Conservation (phyloP, 2,329 filamentous ascomycete species). For the Botryotinia calthae region DNA sequence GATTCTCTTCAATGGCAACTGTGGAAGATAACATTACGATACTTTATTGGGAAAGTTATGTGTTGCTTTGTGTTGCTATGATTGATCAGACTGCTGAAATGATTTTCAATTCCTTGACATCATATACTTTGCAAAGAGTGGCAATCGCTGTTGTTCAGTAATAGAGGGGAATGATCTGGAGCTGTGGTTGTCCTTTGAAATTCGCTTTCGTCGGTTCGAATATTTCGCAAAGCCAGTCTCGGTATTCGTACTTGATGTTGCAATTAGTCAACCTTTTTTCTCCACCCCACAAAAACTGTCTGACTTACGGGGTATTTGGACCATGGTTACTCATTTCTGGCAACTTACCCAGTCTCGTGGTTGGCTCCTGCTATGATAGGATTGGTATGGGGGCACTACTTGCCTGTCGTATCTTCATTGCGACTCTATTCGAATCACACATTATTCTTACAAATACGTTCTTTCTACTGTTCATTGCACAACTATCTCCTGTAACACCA, state of each 20-base stretch:
- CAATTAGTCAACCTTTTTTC: not conserved
- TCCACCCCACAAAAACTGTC: not conserved
- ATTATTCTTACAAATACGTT: too few relatives aligned
- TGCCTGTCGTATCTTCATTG: not conserved
- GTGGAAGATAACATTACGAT: not conserved
- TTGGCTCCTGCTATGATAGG: not conserved
- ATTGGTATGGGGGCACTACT: not conserved
- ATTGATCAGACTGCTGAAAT: not conserved
- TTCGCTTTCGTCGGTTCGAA: not conserved
- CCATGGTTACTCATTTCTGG: not conserved
- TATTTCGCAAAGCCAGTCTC: not conserved
- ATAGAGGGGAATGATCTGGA: not conserved
- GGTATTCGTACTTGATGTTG: not conserved
- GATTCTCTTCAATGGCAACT: not conserved
- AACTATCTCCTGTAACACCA: not conserved
- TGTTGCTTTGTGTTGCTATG: not conserved
- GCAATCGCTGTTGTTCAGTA: not conserved
- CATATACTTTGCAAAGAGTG: not conserved
- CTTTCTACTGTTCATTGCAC: not conserved
- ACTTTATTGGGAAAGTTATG: not conserved
- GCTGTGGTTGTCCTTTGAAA: not conserved
- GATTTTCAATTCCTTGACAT: not conserved
- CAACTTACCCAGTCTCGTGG: not conserved
- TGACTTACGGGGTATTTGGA: not conserved
- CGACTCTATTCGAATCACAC: not conserved